Conservation (phyloP, 306 rosid genomes). For the Cercis canadensis region DNA sequence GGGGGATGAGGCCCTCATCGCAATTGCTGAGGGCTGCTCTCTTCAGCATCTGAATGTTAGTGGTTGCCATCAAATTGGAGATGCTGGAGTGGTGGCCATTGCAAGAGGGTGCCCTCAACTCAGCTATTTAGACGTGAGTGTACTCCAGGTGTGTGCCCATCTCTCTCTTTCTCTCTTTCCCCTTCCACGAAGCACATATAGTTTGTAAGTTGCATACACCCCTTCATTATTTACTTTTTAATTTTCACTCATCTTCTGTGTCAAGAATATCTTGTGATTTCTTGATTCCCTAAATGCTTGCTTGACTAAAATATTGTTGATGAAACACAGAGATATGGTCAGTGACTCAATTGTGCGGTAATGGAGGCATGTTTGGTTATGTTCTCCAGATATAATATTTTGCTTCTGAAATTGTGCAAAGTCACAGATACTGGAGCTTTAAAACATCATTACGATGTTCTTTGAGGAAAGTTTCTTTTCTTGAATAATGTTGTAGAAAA, state of each 20-base stretch:
- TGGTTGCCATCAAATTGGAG: conserved; percentile 93
- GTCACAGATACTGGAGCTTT: not conserved
- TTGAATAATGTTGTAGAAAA: conserved; percentile 2
- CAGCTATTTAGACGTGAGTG: conserved; percentile 76
- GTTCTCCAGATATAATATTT: not conserved
- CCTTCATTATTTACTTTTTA: conserved; percentile 9
- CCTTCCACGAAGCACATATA: not conserved
- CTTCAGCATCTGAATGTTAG: conserved; percentile 86
- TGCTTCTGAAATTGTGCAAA: not conserved
- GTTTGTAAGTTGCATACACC: not conserved
- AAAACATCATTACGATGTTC: not conserved
- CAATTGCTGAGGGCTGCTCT: conserved; percentile 79
- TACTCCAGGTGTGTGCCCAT: conserved; percentile 72
- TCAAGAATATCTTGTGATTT: too few relatives aligned
- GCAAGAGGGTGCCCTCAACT: conserved; percentile 92
- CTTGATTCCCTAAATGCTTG: too few relatives aligned
- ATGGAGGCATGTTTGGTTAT: not conserved
- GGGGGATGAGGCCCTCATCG: conserved; percentile 86
- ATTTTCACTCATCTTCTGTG: not conserved
- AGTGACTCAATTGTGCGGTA: too few relatives aligned
- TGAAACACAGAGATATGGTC: too few relatives aligned
- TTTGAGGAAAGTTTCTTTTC: conserved; percentile 26
- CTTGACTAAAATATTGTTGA: too few relatives aligned
- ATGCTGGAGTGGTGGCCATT: conserved; percentile 86
- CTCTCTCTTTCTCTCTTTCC: conserved; percentile 32